phyloP scores from a whole-genome alignment of 2,329 filamentous ascomycete genomes.

The Aaosphaeria arxii region DNA sequence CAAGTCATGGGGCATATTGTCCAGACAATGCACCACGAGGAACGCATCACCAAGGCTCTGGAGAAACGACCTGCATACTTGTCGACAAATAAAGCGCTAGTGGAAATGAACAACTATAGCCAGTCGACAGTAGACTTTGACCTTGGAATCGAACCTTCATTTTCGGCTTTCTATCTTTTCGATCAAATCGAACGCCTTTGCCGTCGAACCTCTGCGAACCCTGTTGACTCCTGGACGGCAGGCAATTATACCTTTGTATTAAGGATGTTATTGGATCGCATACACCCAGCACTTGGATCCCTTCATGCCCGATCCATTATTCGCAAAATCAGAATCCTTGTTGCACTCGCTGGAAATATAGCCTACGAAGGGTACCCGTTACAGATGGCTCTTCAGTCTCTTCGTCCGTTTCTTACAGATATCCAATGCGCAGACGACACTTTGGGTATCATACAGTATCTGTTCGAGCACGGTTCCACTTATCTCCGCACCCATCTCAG shows the following conservation, averaged over 20 bases:
- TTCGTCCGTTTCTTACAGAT: slow-evolving; percentile 76
- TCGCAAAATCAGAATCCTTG: slow-evolving; percentile 77
- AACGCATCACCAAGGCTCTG: slow-evolving; percentile 24
- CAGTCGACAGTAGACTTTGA: slow-evolving; percentile 66
- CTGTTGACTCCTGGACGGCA: slow-evolving; percentile 69
- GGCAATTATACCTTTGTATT: slow-evolving; percentile 71
- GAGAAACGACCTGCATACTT: slow-evolving; percentile 62
- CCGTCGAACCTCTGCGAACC: slow-evolving; percentile 60
- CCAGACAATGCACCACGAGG: slow-evolving; percentile 55
- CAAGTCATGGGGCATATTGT: slow-evolving; percentile 76
- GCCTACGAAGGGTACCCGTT: slow-evolving; percentile 78
- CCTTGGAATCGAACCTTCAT: slow-evolving; percentile 80
- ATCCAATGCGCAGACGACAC: slow-evolving; percentile 87
- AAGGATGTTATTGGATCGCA: slow-evolving; percentile 73
- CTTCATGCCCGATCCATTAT: slow-evolving; percentile 84
- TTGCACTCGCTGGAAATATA: slow-evolving; percentile 71
- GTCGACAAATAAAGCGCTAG: slow-evolving; percentile 63
- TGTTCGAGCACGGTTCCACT: slow-evolving; percentile 65
- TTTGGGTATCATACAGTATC: slow-evolving; percentile 80
- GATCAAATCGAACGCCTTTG: slow-evolving; percentile 78
- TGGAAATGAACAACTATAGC: slow-evolving; percentile 66
- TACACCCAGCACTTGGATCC: slow-evolving; percentile 80
- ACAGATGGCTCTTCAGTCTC: slow-evolving; percentile 82
- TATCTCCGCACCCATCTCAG: slow-evolving; percentile 66
- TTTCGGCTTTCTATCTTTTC: slow-evolving; percentile 73